Base-by-base conservation (phyloP, 305 asterid genomes). In the Plantago coronopus region DNA sequence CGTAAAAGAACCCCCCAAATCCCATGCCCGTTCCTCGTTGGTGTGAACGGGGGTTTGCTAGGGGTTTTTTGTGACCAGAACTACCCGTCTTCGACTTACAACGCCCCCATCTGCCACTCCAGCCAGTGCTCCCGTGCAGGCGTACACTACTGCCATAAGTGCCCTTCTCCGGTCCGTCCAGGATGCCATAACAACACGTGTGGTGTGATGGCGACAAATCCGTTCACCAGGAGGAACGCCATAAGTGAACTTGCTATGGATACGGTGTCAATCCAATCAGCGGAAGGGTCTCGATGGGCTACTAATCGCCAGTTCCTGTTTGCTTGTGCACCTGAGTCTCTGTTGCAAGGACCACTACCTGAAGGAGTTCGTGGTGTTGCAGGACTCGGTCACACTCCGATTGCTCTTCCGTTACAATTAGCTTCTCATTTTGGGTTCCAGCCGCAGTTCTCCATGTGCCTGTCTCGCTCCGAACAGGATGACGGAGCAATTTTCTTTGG, bases 101-200 rank as follows among this genome's bases (percentile, higher is more conserved):
- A 20, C 4, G 70, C 83, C 12, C 88, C 84, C 7, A 57, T 71
- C 31, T 79, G 84, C 14, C 87, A 75, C 61, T 81, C 91, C 22
- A 65, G 80, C 15, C 72, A 62, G 25, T 84, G 88, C 48, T 64
- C 76, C 0, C 57, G 55, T 5, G 80, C 69, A 1, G 84, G 71
- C 7, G 48, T n/a, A 2, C 79, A 81, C 48, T 77, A 59, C 45
- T 83, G 83, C 69, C 78, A 74, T 16, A 74, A 48, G 48, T 81
- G 90, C 55, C 12, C n/a, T 15, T 38, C 59, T n/a, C 19, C 59
- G 1, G 34, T 60, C n/a, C 37, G 40, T 12, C 81, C 85, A 0
- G 83, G 85, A 5, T 81, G 91, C 72, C 88, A 81, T 60, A 81
- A 84, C 79, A 77, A 77, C 37, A 69, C 86, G 2, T 84, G 86